phyloP scores from a whole-genome alignment of 169 alveolate genomes.

The Babesia divergens region DNA sequence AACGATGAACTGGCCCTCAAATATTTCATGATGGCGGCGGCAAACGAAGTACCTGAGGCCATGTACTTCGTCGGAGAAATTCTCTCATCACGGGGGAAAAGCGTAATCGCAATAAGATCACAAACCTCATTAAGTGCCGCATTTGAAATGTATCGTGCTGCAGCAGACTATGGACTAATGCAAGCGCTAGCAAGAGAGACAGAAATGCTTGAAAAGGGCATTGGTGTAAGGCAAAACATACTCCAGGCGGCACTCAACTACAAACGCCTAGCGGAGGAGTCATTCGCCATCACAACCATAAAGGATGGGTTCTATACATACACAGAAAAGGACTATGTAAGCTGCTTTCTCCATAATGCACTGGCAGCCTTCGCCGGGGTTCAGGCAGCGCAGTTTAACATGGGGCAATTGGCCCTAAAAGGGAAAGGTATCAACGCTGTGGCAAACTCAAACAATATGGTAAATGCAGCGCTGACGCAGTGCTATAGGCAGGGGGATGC shows the following conservation, averaged over 20 bases:
- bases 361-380: slow-evolving; percentile 47
- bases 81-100: not conserved
- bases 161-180: slow-evolving; percentile 57
- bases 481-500: slow-evolving; percentile 39
- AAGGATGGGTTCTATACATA: slow-evolving; percentile 4
- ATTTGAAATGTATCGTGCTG: slow-evolving; percentile 22
- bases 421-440: not conserved
- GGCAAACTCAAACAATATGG: not conserved
- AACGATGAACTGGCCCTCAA: slow-evolving; percentile 25
- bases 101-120: not conserved
- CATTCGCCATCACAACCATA: not conserved
- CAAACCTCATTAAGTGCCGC: not conserved
- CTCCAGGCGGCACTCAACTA: slow-evolving; percentile 28
- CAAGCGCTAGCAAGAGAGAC: slow-evolving; percentile 39
- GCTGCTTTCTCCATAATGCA: slow-evolving; percentile 15
- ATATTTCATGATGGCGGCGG: slow-evolving; percentile 43
- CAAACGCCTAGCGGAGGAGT: slow-evolving; percentile 34
- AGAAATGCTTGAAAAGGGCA: slow-evolving; percentile 47
- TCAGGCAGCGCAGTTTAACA: slow-evolving; percentile 23
- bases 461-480: slow-evolving; percentile 6
- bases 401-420: slow-evolving; percentile 8
- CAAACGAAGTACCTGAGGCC: slow-evolving; percentile 51
- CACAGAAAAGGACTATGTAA: slow-evolving; percentile 7
- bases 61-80: slow-evolving; percentile 57
- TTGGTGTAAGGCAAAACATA: slow-evolving; percentile 24